phyloP scores from a whole-genome alignment of 306 rosid species.

The Quercus agrifolia region DNA sequence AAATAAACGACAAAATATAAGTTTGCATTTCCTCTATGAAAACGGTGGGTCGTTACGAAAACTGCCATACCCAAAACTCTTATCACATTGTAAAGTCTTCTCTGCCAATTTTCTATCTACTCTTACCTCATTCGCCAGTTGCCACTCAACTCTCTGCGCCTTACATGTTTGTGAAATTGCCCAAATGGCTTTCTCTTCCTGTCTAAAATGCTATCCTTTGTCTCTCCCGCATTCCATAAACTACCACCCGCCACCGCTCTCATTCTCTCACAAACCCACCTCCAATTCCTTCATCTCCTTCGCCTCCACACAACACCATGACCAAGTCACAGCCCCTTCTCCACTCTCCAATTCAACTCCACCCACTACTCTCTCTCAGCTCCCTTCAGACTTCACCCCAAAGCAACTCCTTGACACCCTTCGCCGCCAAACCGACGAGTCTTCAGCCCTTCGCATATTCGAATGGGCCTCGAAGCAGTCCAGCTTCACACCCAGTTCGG shows the following conservation, averaged over 20 bases:
- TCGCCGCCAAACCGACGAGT: conserved; percentile 62
- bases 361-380: conserved; percentile 17
- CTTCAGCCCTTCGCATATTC: conserved; percentile 58
- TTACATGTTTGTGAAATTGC: conserved; percentile 37
- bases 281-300: conserved; percentile 20
- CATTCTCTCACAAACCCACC: conserved; percentile 23
- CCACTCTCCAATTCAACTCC: conserved; percentile 15
- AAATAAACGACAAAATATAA: too few species aligned
- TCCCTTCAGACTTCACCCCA: conserved; percentile 54
- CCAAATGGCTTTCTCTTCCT: conserved; percentile 52
- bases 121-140: background rate
- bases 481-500: conserved; percentile 42
- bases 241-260: conserved; percentile 18
- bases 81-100: too few species aligned
- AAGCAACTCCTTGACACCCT: conserved; percentile 68
- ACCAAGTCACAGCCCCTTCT: conserved; percentile 20
- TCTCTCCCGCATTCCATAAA: conserved; percentile 28
- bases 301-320: conserved; percentile 23
- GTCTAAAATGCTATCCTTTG: conserved; percentile 32
- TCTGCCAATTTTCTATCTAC: background rate
- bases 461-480: conserved; percentile 78
- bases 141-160: background rate
- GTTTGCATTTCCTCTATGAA: background rate
- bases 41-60: background rate
- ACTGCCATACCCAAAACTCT: too few species aligned